Base-by-base conservation (phyloP, 225 moss, liverwort and hornwort genomes). In the Sphagnum tenellum region DNA sequence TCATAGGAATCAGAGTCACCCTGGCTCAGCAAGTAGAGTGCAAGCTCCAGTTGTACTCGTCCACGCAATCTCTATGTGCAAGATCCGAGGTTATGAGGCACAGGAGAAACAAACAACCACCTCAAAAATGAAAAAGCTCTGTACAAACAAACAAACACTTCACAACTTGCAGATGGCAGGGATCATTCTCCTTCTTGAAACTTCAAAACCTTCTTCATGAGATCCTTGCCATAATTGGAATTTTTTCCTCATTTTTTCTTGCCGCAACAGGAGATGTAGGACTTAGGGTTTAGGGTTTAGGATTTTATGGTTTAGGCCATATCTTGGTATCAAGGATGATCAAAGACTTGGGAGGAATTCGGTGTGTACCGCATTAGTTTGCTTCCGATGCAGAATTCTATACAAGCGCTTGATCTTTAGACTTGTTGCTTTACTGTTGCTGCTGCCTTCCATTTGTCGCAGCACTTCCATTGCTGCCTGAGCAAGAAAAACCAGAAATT, bases 391-490 rank as follows among this genome's bases (percentile, higher is more conserved):
- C 67, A 90, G 72, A 66, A 90, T 74, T 67, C 92, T 82, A 77
- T 90, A 90, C 7, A 96, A 69, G n/a, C 88, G 89, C 74, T 88
- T 92, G 5, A 90, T 68, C 73, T 71, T 85, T 65, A 81, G 70
- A 5, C 76, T 66, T 50, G 83, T 83, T 12, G 78, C 73, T 64
- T 81, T 82, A 29, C 29, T 29, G 29, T 29, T 29, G 29, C 29
- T 29, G 59, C 72, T 74, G 50, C 73, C 46, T 66, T 83, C 85
- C 44, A 78, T 81, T 60, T 87, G 87, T 63, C 77, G 81, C 50
- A 92, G 54, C 52, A 92, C 71, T 81, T 86, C 89, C 87, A 89
- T 78, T 6, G 86, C 96, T 81, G 90, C 90, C 93, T 90, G 76
- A 66, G 52, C 57, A 64, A 45, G n/a, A 67, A 68, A 61, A 14